Evolutionary conservation across 306 rosid genomes (phyloP).

Genomic region (Inga oerstediana): DNA sequence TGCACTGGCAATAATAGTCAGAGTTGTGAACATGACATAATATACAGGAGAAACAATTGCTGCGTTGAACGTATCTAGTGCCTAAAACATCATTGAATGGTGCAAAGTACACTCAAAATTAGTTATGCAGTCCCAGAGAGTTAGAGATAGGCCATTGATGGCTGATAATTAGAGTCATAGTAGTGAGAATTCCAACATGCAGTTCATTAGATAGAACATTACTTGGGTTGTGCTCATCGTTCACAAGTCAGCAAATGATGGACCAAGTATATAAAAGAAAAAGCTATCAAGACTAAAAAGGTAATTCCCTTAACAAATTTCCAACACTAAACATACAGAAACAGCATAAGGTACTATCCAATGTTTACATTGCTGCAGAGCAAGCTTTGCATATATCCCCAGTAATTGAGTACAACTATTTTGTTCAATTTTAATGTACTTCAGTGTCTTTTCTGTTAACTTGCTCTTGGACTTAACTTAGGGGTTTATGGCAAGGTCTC

Average conservation of each 20-base stretch:
- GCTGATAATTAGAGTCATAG: not conserved
- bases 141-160: conserved; percentile 1
- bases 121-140: not conserved
- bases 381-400: not conserved
- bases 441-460: no score
- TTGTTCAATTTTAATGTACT: not conserved
- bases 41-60: conserved; percentile 82
- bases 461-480: not conserved
- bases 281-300: not conserved
- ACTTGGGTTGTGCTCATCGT: not conserved
- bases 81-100: conserved; percentile 51
- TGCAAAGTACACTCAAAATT: not conserved
- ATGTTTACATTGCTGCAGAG: not conserved
- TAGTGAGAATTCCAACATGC: not conserved
- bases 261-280: not conserved
- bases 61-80: conserved; percentile 71
- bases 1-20: conserved; percentile 74
- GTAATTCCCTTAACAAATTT: not conserved
- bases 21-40: conserved; percentile 80
- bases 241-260: not conserved
- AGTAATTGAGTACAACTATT: not conserved
- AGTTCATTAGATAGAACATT: not conserved
- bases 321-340: not conserved
- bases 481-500: not conserved
- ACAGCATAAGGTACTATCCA: not conserved